phyloP scores from a whole-genome alignment of 2,329 filamentous ascomycete species.

The Laburnicola sp. region DNA sequence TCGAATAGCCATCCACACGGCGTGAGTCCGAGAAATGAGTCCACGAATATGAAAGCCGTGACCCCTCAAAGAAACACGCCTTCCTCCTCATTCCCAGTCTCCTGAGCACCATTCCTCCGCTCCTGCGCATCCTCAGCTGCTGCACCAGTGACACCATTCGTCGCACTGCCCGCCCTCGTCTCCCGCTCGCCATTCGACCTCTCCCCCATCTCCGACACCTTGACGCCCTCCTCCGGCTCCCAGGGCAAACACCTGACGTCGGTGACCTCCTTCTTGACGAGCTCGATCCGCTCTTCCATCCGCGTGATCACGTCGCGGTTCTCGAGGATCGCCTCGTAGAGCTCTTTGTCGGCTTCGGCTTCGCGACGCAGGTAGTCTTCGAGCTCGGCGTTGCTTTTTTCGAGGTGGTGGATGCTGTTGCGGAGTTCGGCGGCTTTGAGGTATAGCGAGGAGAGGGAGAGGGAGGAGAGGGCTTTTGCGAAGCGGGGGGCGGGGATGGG shows the following conservation, averaged over 20 bases:
- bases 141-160: slow-evolving; percentile 6
- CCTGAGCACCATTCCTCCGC: neutral
- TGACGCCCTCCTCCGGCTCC: slow-evolving; percentile 42
- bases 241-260: slow-evolving; percentile 60
- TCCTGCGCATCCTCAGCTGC: neutral
- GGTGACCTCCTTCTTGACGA: slow-evolving; percentile 67
- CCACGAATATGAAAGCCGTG: too few species aligned
- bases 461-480: slow-evolving; percentile 65
- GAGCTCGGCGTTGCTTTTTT: slow-evolving; percentile 73
- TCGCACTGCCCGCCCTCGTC: neutral
- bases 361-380: slow-evolving; percentile 58
- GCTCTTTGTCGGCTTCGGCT: slow-evolving; percentile 64
- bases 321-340: slow-evolving; percentile 72
- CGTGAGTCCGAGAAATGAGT: too few species aligned
- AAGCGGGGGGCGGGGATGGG: slow-evolving; percentile 68
- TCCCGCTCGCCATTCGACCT: neutral
- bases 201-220: slow-evolving; percentile 8
- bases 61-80: slow-evolving; percentile 13
- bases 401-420: slow-evolving; percentile 74
- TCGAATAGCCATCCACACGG: too few species aligned
- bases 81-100: slow-evolving; percentile 1
- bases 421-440: slow-evolving; percentile 75
- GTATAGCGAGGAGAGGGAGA: slow-evolving; percentile 68
- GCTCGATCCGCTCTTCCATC: slow-evolving; percentile 66
- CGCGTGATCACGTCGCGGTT: slow-evolving; percentile 70